These are phyloP conservation scores for Besnoitia besnoiti DNA, from an alignment of 169 alveolate genomes.

Conservation along the genomic window DNA sequence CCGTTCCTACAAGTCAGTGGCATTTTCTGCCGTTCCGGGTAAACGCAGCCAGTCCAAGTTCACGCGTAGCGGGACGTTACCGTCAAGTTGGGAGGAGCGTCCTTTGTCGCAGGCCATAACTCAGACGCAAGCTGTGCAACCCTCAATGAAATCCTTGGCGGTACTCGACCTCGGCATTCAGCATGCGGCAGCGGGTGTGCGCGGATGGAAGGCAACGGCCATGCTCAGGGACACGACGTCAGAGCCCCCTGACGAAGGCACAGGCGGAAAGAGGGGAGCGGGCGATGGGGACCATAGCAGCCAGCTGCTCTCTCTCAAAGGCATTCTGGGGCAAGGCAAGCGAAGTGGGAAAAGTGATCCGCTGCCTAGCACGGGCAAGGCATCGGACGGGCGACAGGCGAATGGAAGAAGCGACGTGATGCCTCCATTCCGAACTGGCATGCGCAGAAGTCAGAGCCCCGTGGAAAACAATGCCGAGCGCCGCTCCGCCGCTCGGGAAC, in stretches of 20 bases:
- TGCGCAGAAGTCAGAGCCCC: neutral
- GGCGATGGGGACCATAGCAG: neutral
- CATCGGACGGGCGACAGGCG: neutral
- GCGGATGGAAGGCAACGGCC: slow-evolving; percentile 18
- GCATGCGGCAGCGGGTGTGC: neutral
- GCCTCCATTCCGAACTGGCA: neutral
- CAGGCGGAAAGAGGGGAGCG: neutral
- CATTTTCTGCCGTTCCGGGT: neutral
- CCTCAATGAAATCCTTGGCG: neutral
- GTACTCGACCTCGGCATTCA: neutral
- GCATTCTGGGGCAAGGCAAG: neutral
- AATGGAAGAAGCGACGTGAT: neutral
- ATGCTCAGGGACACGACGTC: neutral
- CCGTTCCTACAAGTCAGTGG: neutral
- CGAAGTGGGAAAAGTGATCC: neutral
- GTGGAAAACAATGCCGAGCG: neutral
- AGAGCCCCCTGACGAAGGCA: slow-evolving; percentile 1
- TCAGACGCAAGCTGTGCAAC: neutral
- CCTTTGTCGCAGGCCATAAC: neutral
- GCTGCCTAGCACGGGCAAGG: neutral
- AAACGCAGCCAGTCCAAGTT: neutral
- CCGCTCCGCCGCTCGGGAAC: neutral
- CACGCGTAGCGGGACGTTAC: neutral
- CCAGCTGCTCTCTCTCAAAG: neutral
- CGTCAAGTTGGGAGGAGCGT: neutral